These are phyloP conservation scores for Magnolia changhungtana DNA, from an alignment of 164 flowering plant species.

Conservation along the genomic window DNA sequence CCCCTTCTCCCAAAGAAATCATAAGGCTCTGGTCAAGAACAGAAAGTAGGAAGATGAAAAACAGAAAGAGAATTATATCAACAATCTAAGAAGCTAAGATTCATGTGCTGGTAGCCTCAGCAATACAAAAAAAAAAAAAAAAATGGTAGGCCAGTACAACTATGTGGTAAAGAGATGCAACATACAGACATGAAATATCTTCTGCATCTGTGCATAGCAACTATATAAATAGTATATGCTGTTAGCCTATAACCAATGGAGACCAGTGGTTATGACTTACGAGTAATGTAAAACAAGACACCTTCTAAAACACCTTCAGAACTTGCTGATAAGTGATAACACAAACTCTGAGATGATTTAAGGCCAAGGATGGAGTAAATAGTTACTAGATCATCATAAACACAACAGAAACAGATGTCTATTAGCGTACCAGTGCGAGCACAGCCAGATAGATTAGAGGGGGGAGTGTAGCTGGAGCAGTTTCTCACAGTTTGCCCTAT, in stretches of 20 bases:
- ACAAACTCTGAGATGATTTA: not conserved
- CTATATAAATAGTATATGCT: not conserved
- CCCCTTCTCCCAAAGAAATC: conserved; percentile 78
- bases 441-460: conserved; percentile 87
- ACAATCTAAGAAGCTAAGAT: not conserved
- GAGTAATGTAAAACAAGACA: not conserved
- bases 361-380: not conserved
- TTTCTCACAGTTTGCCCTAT: conserved; percentile 27
- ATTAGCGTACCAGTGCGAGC: conserved; percentile 74
- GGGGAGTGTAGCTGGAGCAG: conserved; percentile 57
- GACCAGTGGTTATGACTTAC: not conserved
- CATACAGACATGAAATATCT: not conserved
- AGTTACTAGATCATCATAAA: not conserved
- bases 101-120: not conserved
- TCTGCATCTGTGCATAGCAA: not conserved
- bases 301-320: not conserved
- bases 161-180: not conserved
- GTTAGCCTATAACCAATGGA: not conserved
- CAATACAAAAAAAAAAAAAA: not conserved
- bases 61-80: not conserved
- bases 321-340: not conserved
- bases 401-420: not conserved
- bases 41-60: conserved; percentile 5
- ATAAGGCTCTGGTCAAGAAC: conserved; percentile 66
- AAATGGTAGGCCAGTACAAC: not conserved